Percentiles rank a stretch among this genome's conserved stretches.
These are phyloP conservation scores for Rhynchosporium secalis DNA, from an alignment of 2,329 filamentous ascomycete species.

Conservation along the genomic window DNA sequence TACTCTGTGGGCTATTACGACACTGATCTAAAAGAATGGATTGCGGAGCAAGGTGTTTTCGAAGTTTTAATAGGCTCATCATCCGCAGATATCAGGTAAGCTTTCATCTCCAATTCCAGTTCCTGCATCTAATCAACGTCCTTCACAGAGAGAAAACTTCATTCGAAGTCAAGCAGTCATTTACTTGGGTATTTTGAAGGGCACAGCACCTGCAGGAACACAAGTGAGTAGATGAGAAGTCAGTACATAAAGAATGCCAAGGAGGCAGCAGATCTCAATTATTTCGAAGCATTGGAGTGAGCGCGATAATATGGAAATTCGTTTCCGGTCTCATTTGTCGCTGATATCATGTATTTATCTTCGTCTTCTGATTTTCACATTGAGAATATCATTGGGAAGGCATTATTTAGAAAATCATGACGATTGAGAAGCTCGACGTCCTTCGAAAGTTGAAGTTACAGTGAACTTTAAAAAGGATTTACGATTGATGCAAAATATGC, in stretches of 20 bases:
- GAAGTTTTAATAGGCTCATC: slow-evolving; percentile 61
- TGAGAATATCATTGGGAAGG: background rate
- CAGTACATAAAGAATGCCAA: background rate
- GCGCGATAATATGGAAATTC: background rate
- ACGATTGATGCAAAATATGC: too few species aligned
- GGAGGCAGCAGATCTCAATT: slow-evolving; percentile 2
- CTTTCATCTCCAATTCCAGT: background rate
- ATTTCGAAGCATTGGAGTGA: background rate
- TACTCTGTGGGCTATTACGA: slow-evolving; percentile 62
- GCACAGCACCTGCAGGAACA: background rate
- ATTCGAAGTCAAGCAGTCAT: slow-evolving; percentile 64
- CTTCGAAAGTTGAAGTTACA: too few species aligned
- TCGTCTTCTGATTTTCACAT: slow-evolving; percentile 16
- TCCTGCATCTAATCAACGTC: slow-evolving; percentile 22
- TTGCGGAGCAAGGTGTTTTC: slow-evolving; percentile 65
- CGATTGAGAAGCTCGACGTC: background rate
- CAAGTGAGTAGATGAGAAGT: background rate
- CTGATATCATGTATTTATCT: slow-evolving; percentile 18
- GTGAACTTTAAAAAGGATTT: background rate
- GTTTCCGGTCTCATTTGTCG: slow-evolving; percentile 16
- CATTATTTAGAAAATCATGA: slow-evolving; percentile 9
- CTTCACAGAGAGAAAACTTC: slow-evolving; percentile 46
- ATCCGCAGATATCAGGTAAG: slow-evolving; percentile 63
- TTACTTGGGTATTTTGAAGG: slow-evolving; percentile 55
- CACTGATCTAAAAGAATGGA: slow-evolving; percentile 57